These are phyloP conservation scores for Aphanomyces astaci DNA, from an alignment of 352 stramenopile species.

Conservation along the genomic window DNA sequence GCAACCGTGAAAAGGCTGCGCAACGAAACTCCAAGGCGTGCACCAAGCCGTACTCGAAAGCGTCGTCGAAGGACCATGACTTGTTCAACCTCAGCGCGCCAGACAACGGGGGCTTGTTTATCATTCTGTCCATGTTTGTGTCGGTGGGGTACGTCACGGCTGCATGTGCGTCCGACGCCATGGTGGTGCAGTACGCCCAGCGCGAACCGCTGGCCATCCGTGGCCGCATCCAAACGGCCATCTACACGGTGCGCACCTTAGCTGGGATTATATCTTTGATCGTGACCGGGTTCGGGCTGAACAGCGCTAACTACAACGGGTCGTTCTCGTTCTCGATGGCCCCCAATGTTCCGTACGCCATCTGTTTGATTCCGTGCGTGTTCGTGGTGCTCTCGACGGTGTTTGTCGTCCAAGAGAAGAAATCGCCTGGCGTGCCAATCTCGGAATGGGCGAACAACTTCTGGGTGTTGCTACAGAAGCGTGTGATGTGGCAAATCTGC, in stretches of 20 bases:
- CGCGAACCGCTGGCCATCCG: too few relatives aligned
- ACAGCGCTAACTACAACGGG: slow-evolving; percentile 38
- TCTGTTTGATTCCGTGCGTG: too few relatives aligned
- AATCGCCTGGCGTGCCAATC: slow-evolving; percentile 7
- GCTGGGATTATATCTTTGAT: slow-evolving; percentile 33
- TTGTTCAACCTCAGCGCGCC: too few relatives aligned
- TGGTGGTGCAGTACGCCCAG: too few relatives aligned
- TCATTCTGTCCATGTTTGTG: too few relatives aligned
- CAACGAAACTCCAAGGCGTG: neutral
- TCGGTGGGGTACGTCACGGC: too few relatives aligned
- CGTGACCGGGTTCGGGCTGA: slow-evolving; percentile 33
- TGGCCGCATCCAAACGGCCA: too few relatives aligned
- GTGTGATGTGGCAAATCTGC: slow-evolving; percentile 38
- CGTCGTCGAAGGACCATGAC: neutral
- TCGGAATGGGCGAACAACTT: slow-evolving; percentile 22
- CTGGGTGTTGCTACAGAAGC: neutral
- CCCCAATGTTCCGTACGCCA: too few relatives aligned
- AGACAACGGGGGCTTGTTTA: too few relatives aligned
- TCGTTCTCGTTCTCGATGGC: slow-evolving; percentile 38
- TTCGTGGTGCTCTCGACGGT: slow-evolving; percentile 25
- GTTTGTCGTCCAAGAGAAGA: slow-evolving; percentile 25
- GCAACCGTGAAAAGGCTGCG: neutral
- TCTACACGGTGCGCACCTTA: slow-evolving; percentile 37
- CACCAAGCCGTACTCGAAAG: neutral
- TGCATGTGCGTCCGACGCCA: too few relatives aligned